These are phyloP conservation scores for Colletotrichum tanaceti DNA, from an alignment of 2,329 filamentous ascomycete genomes.

Conservation along the genomic window DNA sequence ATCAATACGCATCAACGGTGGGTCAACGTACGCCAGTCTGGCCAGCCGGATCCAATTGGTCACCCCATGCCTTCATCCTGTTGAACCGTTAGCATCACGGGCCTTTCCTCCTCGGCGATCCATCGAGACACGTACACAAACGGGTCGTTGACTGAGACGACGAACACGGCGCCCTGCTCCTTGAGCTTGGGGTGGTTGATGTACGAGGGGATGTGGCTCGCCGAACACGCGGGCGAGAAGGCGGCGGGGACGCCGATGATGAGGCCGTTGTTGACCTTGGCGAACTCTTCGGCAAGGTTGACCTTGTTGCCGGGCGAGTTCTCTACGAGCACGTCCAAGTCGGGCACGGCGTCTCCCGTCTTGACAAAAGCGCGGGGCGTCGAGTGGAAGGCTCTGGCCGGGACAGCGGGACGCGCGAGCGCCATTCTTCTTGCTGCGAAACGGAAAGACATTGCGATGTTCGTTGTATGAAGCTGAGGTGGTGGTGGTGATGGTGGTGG, in stretches of 20 bases:
- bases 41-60: conserved; percentile 78
- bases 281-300: conserved; percentile 82
- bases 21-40: conserved; percentile 76
- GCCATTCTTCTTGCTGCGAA: conserved; percentile 50
- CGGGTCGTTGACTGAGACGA: conserved; percentile 92
- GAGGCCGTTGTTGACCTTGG: conserved; percentile 74
- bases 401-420: conserved; percentile 47
- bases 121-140: conserved; percentile 78
- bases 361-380: conserved; percentile 74
- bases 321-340: conserved; percentile 82
- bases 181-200: conserved; percentile 83
- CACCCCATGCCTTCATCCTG: conserved; percentile 91
- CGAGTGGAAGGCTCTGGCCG: conserved; percentile 69
- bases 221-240: conserved; percentile 71
- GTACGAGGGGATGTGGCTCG: conserved; percentile 84
- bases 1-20: background rate
- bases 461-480: background rate
- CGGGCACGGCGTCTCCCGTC: conserved; percentile 82
- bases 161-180: conserved; percentile 85
- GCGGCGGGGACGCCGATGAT: conserved; percentile 88
- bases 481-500: background rate
- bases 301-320: conserved; percentile 92
- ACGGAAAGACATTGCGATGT: conserved; percentile 52
- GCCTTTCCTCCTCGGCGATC: background rate
- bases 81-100: conserved; percentile 33